These are phyloP conservation scores for Dimargaris xerosporica DNA, from an alignment of 192 early-diverging fungal species.

Conservation along the genomic window DNA sequence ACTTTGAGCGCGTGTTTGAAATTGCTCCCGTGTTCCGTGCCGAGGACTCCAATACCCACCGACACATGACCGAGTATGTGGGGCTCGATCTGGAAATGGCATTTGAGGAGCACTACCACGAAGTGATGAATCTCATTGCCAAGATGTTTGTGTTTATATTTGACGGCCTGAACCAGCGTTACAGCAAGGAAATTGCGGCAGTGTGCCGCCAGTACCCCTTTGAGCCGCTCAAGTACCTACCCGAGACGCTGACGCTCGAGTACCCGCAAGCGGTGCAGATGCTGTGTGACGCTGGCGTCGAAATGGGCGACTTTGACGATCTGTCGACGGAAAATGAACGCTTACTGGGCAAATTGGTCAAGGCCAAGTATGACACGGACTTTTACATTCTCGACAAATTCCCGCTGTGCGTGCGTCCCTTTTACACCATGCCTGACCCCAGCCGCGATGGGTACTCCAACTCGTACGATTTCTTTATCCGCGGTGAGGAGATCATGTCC, in stretches of 20 bases:
- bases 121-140: slow-evolving; percentile 87
- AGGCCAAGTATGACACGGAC: slow-evolving; percentile 89
- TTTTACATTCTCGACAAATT: slow-evolving; percentile 99
- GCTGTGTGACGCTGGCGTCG: slow-evolving; percentile 71
- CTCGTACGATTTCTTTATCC: slow-evolving; percentile 99
- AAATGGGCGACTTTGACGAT: slow-evolving; percentile 89
- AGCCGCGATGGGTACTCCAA: slow-evolving; percentile 76
- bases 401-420: slow-evolving; percentile 86
- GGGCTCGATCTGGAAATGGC: slow-evolving; percentile 99
- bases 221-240: slow-evolving; percentile 74
- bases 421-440: slow-evolving; percentile 99
- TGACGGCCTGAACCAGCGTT: slow-evolving; percentile 69
- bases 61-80: slow-evolving; percentile 98
- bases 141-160: slow-evolving; percentile 88
- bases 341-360: slow-evolving; percentile 71
- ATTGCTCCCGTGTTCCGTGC: slow-evolving; percentile 97
- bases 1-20: slow-evolving; percentile 97
- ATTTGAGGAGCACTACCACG: slow-evolving; percentile 98
- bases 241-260: slow-evolving; percentile 67
- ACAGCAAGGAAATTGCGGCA: slow-evolving; percentile 64
- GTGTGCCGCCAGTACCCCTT: slow-evolving; percentile 85
- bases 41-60: slow-evolving; percentile 92
- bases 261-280: slow-evolving; percentile 83
- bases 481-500: slow-evolving; percentile 96
- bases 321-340: slow-evolving; percentile 77